phyloP scores from a whole-genome alignment of 805 yeast species.

The Saccharomyces kudriavzevii region DNA sequence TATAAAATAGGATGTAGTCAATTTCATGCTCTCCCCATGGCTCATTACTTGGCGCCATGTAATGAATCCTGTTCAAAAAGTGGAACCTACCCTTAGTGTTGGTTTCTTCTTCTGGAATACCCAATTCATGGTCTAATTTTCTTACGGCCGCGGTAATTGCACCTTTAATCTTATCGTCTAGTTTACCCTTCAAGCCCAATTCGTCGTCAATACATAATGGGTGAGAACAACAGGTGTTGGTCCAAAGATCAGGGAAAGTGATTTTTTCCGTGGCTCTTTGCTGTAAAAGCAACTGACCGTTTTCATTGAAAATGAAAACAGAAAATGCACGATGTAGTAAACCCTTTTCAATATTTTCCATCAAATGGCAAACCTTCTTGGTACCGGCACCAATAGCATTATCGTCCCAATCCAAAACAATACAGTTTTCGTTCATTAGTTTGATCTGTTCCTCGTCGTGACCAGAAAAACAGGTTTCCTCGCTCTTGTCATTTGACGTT shows the following conservation, averaged over 20 bases:
- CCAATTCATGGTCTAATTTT: constrained; percentile 87
- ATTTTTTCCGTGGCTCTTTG: constrained; percentile 95
- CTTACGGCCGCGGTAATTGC: constrained; percentile 85
- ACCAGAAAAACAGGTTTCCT: constrained; percentile 48
- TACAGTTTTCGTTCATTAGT: constrained; percentile 94
- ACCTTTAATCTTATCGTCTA: constrained; percentile 62
- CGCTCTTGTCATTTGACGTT: constrained; percentile 27
- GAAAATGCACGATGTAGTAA: constrained; percentile 92
- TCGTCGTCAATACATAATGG: constrained; percentile 82
- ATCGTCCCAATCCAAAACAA: constrained; percentile 84
- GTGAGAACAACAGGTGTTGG: constrained; percentile 97
- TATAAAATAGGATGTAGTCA: constrained; percentile 82
- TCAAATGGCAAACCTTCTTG: constrained; percentile 80
- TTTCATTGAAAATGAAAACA: constrained; percentile 80
- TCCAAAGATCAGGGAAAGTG: constrained; percentile 96
- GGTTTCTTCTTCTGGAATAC: constrained; percentile 53
- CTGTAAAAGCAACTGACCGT: constrained; percentile 72
- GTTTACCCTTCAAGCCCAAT: constrained; percentile 45
- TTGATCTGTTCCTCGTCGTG: constrained; percentile 91
- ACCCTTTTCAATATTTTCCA: constrained; percentile 81
- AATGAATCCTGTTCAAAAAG: constrained; percentile 88
- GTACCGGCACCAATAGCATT: constrained; percentile 87
- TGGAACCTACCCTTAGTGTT: constrained; percentile 61
- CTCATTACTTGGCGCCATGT: constrained; percentile 74
- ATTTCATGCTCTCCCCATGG: constrained; percentile 98